A percentile compares a stretch with the other conserved stretches of the same genome.
These are phyloP conservation scores for Yamadazyma sp. DNA, from an alignment of 805 yeast genomes.

Conservation along the genomic window DNA sequence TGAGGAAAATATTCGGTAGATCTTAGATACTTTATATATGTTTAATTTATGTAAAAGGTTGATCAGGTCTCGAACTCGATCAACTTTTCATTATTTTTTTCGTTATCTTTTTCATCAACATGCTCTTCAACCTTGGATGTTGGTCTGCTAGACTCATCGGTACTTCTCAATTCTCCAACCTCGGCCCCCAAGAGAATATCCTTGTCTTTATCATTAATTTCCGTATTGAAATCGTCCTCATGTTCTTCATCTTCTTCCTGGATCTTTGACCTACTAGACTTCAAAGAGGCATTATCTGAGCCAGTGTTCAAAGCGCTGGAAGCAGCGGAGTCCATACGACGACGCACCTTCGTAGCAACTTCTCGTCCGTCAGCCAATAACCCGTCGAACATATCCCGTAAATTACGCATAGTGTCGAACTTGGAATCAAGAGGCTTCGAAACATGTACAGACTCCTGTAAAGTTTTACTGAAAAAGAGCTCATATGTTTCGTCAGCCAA, in stretches of 20 bases:
- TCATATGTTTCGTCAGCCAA: conserved; percentile 94
- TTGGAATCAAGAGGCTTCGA: conserved; percentile 51
- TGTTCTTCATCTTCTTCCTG: conserved; percentile 40
- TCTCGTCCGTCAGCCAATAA: conserved; percentile 88
- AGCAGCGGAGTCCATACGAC: conserved; percentile 78
- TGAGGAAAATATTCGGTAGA: conserved; percentile 42
- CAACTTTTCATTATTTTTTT: conserved; percentile 24
- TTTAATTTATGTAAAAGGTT: conserved; percentile 3
- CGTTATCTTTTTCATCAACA: not conserved
- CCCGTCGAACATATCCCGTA: conserved; percentile 88
- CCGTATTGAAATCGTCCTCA: conserved; percentile 45
- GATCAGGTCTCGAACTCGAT: conserved; percentile 45
- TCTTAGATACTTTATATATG: conserved; percentile 6
- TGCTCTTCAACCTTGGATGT: conserved; percentile 1
- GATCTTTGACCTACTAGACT: conserved; percentile 30
- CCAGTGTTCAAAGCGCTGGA: conserved; percentile 22
- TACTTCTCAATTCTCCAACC: conserved; percentile 27
- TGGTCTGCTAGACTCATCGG: conserved; percentile 1
- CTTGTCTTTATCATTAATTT: conserved; percentile 43
- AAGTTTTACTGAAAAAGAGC: conserved; percentile 68
- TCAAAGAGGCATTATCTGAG: conserved; percentile 15
- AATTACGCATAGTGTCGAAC: conserved; percentile 51
- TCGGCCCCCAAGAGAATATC: conserved; percentile 53
- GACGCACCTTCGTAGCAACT: conserved; percentile 85
- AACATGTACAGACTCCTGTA: conserved; percentile 67